Evolutionary conservation across 495 filamentous ascomycete species (phyloP).

Genomic region (Lentithecium fluviatile): DNA sequence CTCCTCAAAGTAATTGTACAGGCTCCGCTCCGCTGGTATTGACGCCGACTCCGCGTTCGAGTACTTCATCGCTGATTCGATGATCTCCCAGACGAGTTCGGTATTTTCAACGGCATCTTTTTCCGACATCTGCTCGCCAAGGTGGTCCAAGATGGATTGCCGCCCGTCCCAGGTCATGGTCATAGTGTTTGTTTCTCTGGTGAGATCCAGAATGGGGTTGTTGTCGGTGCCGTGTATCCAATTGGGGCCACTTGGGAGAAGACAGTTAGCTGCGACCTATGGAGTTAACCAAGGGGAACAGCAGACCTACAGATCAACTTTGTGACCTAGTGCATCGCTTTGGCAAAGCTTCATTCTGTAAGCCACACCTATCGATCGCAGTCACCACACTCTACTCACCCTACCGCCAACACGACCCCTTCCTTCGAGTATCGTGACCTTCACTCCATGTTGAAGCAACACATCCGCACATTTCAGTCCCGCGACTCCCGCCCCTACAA

Average conservation of each 20-base stretch:
- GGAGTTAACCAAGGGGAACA: constrained; percentile 1
- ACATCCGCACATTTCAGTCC: constrained; percentile 85
- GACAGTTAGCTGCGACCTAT: constrained; percentile 15
- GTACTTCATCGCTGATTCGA: constrained; percentile 74
- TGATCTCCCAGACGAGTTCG: constrained; percentile 72
- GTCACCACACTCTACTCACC: constrained; percentile 51
- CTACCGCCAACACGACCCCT: constrained; percentile 81
- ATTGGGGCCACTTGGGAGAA: constrained; percentile 68
- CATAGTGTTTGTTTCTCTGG: constrained; percentile 62
- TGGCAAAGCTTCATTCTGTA: constrained; percentile 33
- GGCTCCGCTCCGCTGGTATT: constrained; percentile 65
- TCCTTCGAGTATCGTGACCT: constrained; percentile 83
- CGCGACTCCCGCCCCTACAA: constrained; percentile 86
- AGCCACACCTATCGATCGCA: constrained; percentile 7
- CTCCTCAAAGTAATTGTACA: constrained; percentile 74
- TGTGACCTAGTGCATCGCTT: constrained; percentile 40
- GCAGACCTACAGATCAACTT: constrained; percentile 53
- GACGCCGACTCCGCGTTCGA: constrained; percentile 64
- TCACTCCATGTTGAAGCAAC: constrained; percentile 71
- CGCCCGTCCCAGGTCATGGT: constrained; percentile 59
- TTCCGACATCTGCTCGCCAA: constrained; percentile 58
- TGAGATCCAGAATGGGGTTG: constrained; percentile 82
- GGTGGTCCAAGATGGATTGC: constrained; percentile 59
- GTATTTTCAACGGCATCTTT: constrained; percentile 55
- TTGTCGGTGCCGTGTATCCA: constrained; percentile 89